Conservation (phyloP, 2,329 filamentous ascomycete genomes). For the Curvularia lunata region DNA sequence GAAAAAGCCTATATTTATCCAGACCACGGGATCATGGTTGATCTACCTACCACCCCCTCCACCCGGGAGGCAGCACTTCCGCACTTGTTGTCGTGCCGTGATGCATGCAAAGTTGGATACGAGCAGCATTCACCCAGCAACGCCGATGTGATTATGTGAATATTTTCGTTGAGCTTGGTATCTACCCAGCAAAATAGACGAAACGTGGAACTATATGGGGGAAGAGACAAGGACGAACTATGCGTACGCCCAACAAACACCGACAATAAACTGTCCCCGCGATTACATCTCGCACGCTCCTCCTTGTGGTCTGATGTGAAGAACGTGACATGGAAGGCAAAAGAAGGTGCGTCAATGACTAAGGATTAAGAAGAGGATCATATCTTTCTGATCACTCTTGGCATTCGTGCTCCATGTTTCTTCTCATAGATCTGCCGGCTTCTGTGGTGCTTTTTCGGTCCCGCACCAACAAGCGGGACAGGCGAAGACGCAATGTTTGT, state of each 20-base stretch:
- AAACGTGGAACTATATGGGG: background rate
- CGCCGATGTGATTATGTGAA: background rate
- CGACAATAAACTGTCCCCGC: background rate
- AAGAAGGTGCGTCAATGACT: background rate
- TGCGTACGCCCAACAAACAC: background rate
- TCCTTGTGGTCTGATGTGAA: background rate
- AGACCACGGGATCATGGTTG: background rate
- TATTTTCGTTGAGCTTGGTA: background rate
- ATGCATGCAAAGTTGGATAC: background rate
- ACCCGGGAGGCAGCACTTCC: background rate
- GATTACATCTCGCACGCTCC: background rate
- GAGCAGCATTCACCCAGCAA: background rate
- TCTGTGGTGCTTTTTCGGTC: background rate
- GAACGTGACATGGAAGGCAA: background rate
- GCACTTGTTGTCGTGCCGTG: background rate
- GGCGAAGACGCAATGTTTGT: background rate
- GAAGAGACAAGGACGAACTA: background rate
- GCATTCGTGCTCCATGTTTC: background rate
- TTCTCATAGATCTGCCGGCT: background rate
- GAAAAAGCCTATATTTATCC: background rate
- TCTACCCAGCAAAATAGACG: background rate
- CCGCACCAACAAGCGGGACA: background rate
- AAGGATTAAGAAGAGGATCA: background rate
- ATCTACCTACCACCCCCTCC: constrained; percentile 1
- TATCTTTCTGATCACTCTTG: background rate